Percentiles rank a stretch among this genome's conserved stretches.
Evolutionary conservation across 345 rosid species (phyloP).

Genomic region (Clausena lansium): DNA sequence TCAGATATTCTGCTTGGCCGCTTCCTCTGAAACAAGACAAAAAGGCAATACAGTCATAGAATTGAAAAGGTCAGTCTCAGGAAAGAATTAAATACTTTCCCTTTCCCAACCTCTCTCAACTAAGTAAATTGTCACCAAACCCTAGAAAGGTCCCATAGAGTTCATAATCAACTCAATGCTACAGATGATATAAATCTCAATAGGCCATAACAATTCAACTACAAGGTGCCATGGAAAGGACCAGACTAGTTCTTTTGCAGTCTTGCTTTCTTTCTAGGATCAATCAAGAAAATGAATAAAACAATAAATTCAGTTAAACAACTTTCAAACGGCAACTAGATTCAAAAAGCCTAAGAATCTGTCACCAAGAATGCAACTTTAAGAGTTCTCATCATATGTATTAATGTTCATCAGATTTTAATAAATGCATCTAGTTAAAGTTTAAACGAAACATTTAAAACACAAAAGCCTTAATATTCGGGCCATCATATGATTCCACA

Average conservation of each 20-base stretch:
- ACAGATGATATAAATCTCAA: constrained; percentile 5
- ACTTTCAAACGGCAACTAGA: neutral
- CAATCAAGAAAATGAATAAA: neutral
- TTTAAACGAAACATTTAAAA: neutral
- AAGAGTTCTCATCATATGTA: neutral
- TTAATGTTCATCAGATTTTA: neutral
- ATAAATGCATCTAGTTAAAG: neutral
- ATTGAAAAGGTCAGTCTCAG: too few species aligned
- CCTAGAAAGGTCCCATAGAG: neutral
- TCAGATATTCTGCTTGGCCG: constrained; percentile 79
- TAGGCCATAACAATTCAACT: constrained; percentile 9
- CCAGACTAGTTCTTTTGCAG: neutral
- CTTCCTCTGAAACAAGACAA: constrained; percentile 62
- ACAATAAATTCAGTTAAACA: neutral
- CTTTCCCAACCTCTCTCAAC: constrained; percentile 25
- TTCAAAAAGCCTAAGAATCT: neutral
- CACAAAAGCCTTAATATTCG: neutral
- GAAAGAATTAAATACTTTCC: neutral
- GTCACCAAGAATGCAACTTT: constrained; percentile 4
- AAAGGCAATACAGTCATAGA: constrained; percentile 11
- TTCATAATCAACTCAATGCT: constrained; percentile 17
- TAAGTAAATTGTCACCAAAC: constrained; percentile 36
- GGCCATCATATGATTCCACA: neutral
- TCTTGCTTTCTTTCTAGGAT: neutral
- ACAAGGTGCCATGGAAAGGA: neutral